phyloP scores from a whole-genome alignment of 1,284 basidiomycete genomes.

The Heterobasidion irregulare region DNA sequence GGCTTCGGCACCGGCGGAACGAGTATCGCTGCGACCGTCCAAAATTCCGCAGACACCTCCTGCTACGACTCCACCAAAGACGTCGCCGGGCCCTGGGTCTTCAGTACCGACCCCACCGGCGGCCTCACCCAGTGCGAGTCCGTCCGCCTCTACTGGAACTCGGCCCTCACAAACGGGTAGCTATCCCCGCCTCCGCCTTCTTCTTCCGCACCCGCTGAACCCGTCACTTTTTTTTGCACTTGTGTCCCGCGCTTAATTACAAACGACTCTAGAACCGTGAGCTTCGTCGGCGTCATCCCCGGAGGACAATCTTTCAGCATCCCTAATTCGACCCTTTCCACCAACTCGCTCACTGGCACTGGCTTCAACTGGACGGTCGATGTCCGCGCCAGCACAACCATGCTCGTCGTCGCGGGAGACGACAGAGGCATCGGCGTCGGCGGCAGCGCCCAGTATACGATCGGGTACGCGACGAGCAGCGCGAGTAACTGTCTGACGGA shows the following conservation, averaged over 20 bases:
- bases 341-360: conserved; percentile 34
- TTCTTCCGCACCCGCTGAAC: background rate
- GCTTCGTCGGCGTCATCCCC: conserved; percentile 67
- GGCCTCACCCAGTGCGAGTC: conserved; percentile 53
- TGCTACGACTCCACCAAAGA: conserved; percentile 47
- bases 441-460: conserved; percentile 50
- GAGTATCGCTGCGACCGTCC: conserved; percentile 51
- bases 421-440: conserved; percentile 55
- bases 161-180: conserved; percentile 45
- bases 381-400: conserved; percentile 51
- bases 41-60: conserved; percentile 38
- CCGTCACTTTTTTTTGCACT: background rate
- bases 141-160: conserved; percentile 58
- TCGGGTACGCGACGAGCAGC: conserved; percentile 34
- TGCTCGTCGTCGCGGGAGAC: conserved; percentile 62
- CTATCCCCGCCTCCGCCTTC: conserved; percentile 8
- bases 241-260: background rate
- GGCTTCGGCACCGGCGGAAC: conserved; percentile 73
- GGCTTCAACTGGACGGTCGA: conserved; percentile 66
- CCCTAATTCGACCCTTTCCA: conserved; percentile 35
- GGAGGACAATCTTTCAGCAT: conserved; percentile 69
- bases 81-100: conserved; percentile 48
- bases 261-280: conserved; percentile 31
- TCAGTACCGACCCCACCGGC: conserved; percentile 50
- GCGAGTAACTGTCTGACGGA: conserved; percentile 43